Evolutionary conservation across 768 basidiomycete genomes (phyloP).

Genomic region (Boletus sp.): DNA sequence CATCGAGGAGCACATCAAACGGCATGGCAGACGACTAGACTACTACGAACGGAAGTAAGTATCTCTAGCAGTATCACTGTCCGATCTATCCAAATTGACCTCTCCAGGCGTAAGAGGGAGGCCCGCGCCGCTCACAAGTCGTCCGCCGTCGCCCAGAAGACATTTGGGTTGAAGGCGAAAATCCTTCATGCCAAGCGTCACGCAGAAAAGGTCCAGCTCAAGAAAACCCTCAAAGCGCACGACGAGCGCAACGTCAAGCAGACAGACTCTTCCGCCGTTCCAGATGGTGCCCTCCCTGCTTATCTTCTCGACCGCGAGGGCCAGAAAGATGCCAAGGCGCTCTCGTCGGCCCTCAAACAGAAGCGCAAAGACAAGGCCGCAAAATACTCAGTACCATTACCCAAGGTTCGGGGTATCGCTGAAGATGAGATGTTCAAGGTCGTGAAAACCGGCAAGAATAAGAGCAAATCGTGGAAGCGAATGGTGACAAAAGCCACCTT

Average conservation of each 20-base stretch:
- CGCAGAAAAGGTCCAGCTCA: slow-evolving; percentile 96
- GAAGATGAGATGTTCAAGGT: slow-evolving; percentile 99
- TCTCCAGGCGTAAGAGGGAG: slow-evolving; percentile 71
- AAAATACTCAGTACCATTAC: slow-evolving; percentile 94
- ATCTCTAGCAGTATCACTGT: background rate
- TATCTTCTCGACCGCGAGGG: slow-evolving; percentile 96
- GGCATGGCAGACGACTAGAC: slow-evolving; percentile 94
- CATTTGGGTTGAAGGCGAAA: slow-evolving; percentile 96
- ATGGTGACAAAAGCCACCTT: slow-evolving; percentile 99
- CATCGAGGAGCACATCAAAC: slow-evolving; percentile 98
- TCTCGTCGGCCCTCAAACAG: slow-evolving; percentile 96
- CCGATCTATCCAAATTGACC: background rate
- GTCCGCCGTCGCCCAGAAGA: slow-evolving; percentile 87
- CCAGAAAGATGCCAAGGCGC: slow-evolving; percentile 97
- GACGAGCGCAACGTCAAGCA: slow-evolving; percentile 99
- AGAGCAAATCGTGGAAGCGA: slow-evolving; percentile 96
- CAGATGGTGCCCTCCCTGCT: slow-evolving; percentile 90
- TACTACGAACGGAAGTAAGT: slow-evolving; percentile 92
- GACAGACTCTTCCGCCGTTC: slow-evolving; percentile 75
- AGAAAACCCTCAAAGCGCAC: slow-evolving; percentile 99
- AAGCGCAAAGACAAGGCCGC: slow-evolving; percentile 99
- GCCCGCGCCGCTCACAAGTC: slow-evolving; percentile 74
- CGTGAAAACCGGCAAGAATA: slow-evolving; percentile 94
- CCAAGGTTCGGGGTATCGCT: slow-evolving; percentile 95
- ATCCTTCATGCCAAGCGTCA: slow-evolving; percentile 96